phyloP scores from a whole-genome alignment of 2,329 filamentous ascomycete genomes.

The Tolypocladium album region DNA sequence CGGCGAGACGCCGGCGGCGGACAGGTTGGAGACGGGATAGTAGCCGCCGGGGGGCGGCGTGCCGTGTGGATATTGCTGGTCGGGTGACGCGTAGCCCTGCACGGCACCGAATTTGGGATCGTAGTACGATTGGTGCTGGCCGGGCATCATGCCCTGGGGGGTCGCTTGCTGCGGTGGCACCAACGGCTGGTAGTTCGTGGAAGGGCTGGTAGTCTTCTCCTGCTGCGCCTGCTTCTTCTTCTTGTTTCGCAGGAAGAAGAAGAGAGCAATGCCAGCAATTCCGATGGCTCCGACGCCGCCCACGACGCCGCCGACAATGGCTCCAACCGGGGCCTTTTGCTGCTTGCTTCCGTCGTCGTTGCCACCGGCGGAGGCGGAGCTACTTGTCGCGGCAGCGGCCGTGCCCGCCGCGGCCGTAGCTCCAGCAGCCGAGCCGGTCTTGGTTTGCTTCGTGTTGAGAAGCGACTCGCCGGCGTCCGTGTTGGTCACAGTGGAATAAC shows the following conservation, averaged over 20 bases:
- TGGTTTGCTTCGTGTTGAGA: not conserved
- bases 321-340: conserved; percentile 16
- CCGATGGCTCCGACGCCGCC: conserved; percentile 23
- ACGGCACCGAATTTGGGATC: conserved; percentile 14
- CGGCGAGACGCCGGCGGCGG: not conserved
- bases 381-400: not conserved
- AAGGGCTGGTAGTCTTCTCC: conserved; percentile 2
- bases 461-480: not conserved
- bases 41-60: conserved; percentile 6
- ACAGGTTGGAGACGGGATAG: conserved; percentile 3
- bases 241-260: conserved; percentile 20
- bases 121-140: conserved; percentile 10
- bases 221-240: conserved; percentile 12
- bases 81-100: conserved; percentile 10
- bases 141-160: not conserved
- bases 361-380: conserved; percentile 1
- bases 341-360: not conserved
- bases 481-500: not conserved
- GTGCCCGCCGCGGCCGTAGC: not conserved
- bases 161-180: not conserved
- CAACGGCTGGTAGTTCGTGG: not conserved
- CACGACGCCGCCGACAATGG: conserved; percentile 27
- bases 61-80: conserved; percentile 9
- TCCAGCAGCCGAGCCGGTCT: not conserved
- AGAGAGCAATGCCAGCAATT: conserved; percentile 15